Percentiles rank a stretch among this genome's conserved stretches.
phyloP scores from a whole-genome alignment of 192 early-diverging fungal species.

The Rhizophlyctis rosea region DNA sequence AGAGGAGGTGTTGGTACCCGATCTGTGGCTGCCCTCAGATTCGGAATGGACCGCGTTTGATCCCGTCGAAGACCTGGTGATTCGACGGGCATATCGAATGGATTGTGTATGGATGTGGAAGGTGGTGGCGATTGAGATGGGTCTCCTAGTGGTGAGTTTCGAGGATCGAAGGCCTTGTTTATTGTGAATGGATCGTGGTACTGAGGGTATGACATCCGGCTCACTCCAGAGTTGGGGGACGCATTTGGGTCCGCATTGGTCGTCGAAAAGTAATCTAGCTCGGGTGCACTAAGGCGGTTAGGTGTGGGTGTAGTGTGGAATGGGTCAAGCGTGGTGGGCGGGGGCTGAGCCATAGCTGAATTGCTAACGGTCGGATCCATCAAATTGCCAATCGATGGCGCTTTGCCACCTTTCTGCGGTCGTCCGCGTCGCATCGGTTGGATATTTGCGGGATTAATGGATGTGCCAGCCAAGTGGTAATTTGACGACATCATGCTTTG shows the following conservation, averaged over 20 bases:
- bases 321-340: slow-evolving; percentile 1
- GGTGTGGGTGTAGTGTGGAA: slow-evolving; percentile 15
- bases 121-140: background rate
- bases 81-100: slow-evolving; percentile 14
- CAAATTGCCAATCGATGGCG: slow-evolving; percentile 7
- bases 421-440: slow-evolving; percentile 90
- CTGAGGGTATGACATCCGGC: background rate
- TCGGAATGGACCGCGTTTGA: slow-evolving; percentile 16
- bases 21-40: slow-evolving; percentile 17
- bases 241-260: slow-evolving; percentile 1
- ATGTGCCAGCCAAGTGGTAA: background rate
- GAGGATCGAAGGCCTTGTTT: slow-evolving; percentile 3
- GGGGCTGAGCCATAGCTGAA: background rate
- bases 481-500: background rate
- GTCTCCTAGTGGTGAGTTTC: slow-evolving; percentile 8
- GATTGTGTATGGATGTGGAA: background rate
- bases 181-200: background rate
- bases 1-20: too few relatives aligned
- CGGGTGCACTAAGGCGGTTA: background rate
- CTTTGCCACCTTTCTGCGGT: slow-evolving; percentile 48
- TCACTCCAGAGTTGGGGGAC: slow-evolving; percentile 16
- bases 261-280: background rate
- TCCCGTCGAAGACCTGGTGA: slow-evolving; percentile 5
- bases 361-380: background rate
- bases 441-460: slow-evolving; percentile 32